Conservation (phyloP, 2,329 filamentous ascomycete genomes). For the Hypoxylon sp. region DNA sequence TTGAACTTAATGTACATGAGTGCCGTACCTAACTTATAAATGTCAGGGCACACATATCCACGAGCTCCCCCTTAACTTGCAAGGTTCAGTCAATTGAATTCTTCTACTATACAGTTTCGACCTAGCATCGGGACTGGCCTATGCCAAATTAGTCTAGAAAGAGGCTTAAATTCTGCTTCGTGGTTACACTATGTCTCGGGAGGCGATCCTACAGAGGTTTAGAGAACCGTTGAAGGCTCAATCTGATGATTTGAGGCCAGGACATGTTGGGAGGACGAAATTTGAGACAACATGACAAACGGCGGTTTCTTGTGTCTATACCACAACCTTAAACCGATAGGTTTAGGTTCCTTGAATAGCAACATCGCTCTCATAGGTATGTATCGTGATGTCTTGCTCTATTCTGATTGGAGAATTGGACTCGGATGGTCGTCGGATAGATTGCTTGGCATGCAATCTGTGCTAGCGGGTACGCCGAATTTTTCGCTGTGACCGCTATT, state of each 20-base stretch:
- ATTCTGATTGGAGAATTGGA: slow-evolving; percentile 11
- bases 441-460: slow-evolving; percentile 20
- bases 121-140: background rate
- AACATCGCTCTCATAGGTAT: too few species aligned
- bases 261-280: too few species aligned
- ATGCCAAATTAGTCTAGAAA: background rate
- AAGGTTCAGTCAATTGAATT: background rate
- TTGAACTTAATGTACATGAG: background rate
- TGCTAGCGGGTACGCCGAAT: slow-evolving; percentile 3
- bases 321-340: too few species aligned
- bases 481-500: slow-evolving; percentile 17
- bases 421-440: background rate
- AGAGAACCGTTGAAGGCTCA: too few species aligned
- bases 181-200: slow-evolving; percentile 7
- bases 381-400: background rate
- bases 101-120: background rate
- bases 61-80: background rate
- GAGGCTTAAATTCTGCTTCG: background rate
- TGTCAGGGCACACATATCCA: background rate
- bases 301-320: too few species aligned
- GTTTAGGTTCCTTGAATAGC: too few species aligned
- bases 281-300: too few species aligned
- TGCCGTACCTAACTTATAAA: too few species aligned
- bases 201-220: too few species aligned
- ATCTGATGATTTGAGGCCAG: too few species aligned